These are phyloP conservation scores for Nevesoporus exiguus DNA, from an alignment of 768 basidiomycete species.

Conservation along the genomic window DNA sequence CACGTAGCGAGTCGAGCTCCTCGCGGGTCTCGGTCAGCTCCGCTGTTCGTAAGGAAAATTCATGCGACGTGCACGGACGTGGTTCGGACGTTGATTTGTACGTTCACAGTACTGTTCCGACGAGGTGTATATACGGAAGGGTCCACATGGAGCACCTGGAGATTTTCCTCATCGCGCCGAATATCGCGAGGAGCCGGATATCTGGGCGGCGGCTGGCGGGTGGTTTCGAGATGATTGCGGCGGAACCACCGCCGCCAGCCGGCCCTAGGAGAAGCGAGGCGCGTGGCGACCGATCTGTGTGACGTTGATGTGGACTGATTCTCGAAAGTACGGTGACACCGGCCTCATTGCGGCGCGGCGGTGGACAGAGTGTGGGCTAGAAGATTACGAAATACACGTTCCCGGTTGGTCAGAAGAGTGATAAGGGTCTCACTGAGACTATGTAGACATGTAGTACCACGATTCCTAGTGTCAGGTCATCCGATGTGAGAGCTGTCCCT, in stretches of 20 bases:
- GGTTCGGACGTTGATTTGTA: not conserved
- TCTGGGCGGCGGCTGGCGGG: too few species aligned
- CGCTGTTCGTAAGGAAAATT: too few species aligned
- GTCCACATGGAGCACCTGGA: not conserved
- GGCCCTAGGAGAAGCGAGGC: too few species aligned
- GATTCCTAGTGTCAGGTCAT: too few species aligned
- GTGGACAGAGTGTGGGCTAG: too few species aligned
- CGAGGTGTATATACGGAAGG: not conserved
- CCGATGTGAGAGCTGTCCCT: not conserved
- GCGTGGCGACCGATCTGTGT: too few species aligned
- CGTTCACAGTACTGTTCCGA: not conserved
- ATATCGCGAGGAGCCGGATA: not conserved
- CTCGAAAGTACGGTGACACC: not conserved
- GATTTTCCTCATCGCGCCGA: not conserved
- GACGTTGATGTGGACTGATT: too few species aligned
- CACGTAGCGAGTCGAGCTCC: too few species aligned
- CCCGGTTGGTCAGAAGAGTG: not conserved
- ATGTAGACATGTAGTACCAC: too few species aligned
- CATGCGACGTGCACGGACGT: not conserved
- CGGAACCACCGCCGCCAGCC: too few species aligned
- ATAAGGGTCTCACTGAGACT: not conserved
- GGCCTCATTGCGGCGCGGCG: not conserved
- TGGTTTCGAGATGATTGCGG: too few species aligned
- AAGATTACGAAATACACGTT: not conserved
- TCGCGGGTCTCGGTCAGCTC: too few species aligned